Evolutionary conservation across 169 alveolate species (phyloP).

Genomic region (Toxoplasma gondii): DNA sequence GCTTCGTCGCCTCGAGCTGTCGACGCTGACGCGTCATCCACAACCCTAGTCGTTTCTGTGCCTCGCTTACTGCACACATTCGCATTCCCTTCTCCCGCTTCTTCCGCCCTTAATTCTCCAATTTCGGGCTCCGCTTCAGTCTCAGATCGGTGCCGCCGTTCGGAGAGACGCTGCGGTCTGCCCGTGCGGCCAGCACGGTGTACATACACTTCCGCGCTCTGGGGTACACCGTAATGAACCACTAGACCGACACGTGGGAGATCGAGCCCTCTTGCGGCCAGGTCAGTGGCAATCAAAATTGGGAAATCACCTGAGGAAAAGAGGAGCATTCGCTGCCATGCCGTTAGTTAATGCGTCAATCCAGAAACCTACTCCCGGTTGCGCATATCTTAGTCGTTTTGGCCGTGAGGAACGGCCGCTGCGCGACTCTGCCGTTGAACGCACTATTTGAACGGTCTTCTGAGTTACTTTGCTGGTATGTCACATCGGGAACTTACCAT

Average conservation of each 20-base stretch:
- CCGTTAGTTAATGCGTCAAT: neutral
- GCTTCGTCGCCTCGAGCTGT: neutral
- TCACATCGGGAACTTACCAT: no score
- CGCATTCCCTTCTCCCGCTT: neutral
- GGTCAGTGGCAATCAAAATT: conserved; percentile 90
- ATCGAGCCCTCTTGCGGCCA: conserved; percentile 98
- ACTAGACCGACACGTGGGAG: conserved; percentile 97
- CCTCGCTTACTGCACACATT: neutral
- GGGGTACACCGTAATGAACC: conserved; percentile 96
- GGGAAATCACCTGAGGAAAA: conserved; percentile 70
- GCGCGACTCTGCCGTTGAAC: no score
- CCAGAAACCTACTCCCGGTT: no score
- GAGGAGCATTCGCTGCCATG: neutral
- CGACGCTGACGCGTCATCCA: neutral
- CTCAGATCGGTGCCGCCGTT: neutral
- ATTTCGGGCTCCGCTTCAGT: neutral
- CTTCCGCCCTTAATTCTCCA: neutral
- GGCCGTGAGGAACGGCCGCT: no score
- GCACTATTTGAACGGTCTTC: no score
- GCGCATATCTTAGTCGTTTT: no score
- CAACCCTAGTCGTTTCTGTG: neutral
- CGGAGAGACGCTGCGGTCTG: conserved; percentile 69
- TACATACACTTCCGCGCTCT: conserved; percentile 92
- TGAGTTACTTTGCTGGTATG: no score
- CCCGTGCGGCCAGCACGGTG: conserved; percentile 99